Evolutionary conservation across 2,329 filamentous ascomycete species (phyloP).

Genomic region (Ophiostoma pallidulum): DNA sequence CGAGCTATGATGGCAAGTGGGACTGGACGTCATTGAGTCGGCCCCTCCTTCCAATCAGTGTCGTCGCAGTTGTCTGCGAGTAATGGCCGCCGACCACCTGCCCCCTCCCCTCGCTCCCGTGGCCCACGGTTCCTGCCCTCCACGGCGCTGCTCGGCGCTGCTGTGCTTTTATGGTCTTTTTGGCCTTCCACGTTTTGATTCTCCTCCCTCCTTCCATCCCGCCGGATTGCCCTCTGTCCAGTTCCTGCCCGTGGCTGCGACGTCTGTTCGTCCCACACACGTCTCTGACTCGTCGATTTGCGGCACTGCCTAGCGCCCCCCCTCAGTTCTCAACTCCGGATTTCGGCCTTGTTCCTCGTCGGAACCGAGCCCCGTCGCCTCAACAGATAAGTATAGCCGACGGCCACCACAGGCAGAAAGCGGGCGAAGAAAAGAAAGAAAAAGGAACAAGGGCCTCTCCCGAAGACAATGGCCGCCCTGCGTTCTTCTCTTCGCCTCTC

Average conservation of each 20-base stretch:
- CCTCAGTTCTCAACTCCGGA: conserved; percentile 7
- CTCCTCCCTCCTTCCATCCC: too few species aligned
- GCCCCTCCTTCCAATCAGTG: conserved; percentile 4
- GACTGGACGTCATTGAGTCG: conserved; percentile 4
- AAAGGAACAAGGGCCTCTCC: conserved; percentile 6
- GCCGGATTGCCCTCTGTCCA: too few species aligned
- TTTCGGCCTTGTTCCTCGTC: conserved; percentile 2
- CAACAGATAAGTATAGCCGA: conserved; percentile 7
- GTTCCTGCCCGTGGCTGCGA: background rate
- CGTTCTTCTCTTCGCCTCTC: conserved; percentile 12
- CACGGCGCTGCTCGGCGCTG: too few species aligned
- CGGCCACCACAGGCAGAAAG: background rate
- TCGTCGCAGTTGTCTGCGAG: too few species aligned
- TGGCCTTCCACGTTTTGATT: too few species aligned
- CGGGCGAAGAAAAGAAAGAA: background rate
- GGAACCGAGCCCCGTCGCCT: background rate
- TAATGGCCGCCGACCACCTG: too few species aligned
- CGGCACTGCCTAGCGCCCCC: background rate
- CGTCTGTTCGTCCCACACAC: too few species aligned
- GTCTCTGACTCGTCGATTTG: too few species aligned
- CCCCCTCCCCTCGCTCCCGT: too few species aligned
- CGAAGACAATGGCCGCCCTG: conserved; percentile 10
- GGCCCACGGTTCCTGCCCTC: too few species aligned
- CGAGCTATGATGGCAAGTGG: background rate
- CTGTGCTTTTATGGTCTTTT: too few species aligned